Base-by-base conservation (phyloP, 129 eudicot genomes). In the Solidago caesia region DNA sequence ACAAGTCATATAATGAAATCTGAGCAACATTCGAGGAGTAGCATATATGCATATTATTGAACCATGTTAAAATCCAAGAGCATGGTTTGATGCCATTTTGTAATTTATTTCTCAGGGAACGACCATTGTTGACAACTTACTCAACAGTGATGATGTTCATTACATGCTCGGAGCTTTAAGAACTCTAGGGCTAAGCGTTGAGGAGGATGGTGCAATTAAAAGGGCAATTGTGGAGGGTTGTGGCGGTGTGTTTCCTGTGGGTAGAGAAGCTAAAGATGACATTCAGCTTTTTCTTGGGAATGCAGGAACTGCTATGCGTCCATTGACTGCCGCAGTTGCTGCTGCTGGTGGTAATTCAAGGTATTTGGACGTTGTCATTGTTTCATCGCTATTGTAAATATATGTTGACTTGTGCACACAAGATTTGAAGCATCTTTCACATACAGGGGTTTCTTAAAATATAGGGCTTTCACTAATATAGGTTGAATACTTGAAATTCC, bases 251-350 rank as follows among this genome's bases (percentile, higher is more conserved):
- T 94, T 94, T 81, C 99, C 97, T 42, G 90, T 78, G 21, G 89
- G 96, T 74, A 88, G 81, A 81, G 99, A 85, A 48, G 76, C 88
- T 53, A 85, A 68, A 53, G 93, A 84, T 8, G 97, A 94, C 81
- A 82, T 91, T 69, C 87, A 91, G 68, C 99, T 94, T 67, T 94
- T 94, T 85, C 86, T 94, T 52, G 99, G 97, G 67, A 94, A 94
- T 84, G 99, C 97, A 62, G 99, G 99, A 73, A 91, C 99, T 5
- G 97, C 97, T n/a, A 94, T 94, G 99, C 93, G 96, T 45, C 99
- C 99, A 25, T 84, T 94, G 74, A 94, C 99, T 67, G 99, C 99
- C 74, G 97, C 96, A 11, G 96, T 94, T 73, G 79, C 92, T 26
- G 99, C 86, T 64, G 99, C 99, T 55, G 99, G 99, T 44, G 99